phyloP scores from a whole-genome alignment of 257 asterid genomes.

The Coffea canephora region DNA sequence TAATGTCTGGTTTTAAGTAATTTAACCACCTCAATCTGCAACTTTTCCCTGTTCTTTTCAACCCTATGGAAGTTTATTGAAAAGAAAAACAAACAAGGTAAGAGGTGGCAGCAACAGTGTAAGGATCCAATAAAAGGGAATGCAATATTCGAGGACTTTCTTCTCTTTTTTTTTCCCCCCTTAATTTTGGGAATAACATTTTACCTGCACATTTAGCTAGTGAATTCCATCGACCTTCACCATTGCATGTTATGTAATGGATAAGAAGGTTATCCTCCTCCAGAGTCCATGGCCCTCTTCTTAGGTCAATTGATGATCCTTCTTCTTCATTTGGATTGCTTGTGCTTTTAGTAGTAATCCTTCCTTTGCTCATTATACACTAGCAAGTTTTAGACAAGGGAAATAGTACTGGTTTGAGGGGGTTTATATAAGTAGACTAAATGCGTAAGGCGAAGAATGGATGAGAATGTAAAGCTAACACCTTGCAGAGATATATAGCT shows the following conservation, averaged over 20 bases:
- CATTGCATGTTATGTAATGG: slow-evolving; percentile 47
- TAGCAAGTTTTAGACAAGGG: background rate
- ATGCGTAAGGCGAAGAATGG: slow-evolving; percentile 17
- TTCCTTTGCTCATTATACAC: slow-evolving; percentile 30
- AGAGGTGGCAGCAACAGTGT: background rate
- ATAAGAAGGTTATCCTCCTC: slow-evolving; percentile 86
- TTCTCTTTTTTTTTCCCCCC: too few species aligned
- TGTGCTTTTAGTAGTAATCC: background rate
- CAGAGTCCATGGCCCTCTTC: slow-evolving; percentile 91
- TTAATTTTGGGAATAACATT: background rate
- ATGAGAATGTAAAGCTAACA: slow-evolving; percentile 21
- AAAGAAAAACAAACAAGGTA: background rate
- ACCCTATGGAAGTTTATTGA: slow-evolving; percentile 40
- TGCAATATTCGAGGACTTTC: background rate
- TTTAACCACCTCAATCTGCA: slow-evolving; percentile 89
- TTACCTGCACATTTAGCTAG: slow-evolving; percentile 70
- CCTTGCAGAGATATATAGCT: slow-evolving; percentile 43
- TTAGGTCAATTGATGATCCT: slow-evolving; percentile 30
- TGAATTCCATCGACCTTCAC: slow-evolving; percentile 87
- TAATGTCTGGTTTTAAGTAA: slow-evolving; percentile 79
- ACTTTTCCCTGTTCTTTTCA: slow-evolving; percentile 84
- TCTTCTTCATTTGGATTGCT: slow-evolving; percentile 31
- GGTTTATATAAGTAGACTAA: background rate
- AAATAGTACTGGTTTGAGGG: background rate
- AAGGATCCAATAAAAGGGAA: background rate